Conservation (phyloP, 1,139 yeast genomes). For the Blastobotrys indianensis region DNA sequence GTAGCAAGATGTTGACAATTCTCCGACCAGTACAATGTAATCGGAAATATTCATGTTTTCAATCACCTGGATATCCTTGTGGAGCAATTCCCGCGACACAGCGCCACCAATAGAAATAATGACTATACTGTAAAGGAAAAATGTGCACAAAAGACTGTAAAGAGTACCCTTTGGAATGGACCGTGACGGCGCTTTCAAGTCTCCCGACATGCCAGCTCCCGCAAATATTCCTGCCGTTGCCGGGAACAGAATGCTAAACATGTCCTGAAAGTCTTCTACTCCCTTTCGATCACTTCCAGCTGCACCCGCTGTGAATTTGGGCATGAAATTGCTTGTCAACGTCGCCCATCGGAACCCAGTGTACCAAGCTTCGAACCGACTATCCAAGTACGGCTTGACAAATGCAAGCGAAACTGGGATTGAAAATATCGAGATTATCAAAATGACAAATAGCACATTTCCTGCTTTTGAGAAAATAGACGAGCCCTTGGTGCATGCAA, state of each 20-base stretch:
- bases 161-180: conserved; percentile 89
- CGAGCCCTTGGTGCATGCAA: conserved; percentile 72
- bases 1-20: conserved; percentile 80
- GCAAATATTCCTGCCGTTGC: conserved; percentile 98
- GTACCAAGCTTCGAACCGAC: conserved; percentile 47
- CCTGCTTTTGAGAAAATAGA: conserved; percentile 81
- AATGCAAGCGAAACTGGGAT: conserved; percentile 73
- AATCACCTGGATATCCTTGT: conserved; percentile 73
- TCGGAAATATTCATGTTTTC: conserved; percentile 73
- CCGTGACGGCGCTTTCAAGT: conserved; percentile 71
- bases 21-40: conserved; percentile 69
- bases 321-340: conserved; percentile 58
- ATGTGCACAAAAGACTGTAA: conserved; percentile 71
- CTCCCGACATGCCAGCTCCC: conserved; percentile 99
- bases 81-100: conserved; percentile 69
- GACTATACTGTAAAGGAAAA: conserved; percentile 65
- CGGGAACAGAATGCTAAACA: conserved; percentile 96
- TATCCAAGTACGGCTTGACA: conserved; percentile 52
- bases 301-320: conserved; percentile 80
- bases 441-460: conserved; percentile 58
- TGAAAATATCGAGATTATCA: conserved; percentile 69
- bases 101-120: conserved; percentile 73
- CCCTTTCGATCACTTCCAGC: conserved; percentile 73
- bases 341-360: conserved; percentile 72
- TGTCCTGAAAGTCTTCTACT: conserved; percentile 69